Evolutionary conservation across 2,329 filamentous ascomycete genomes (phyloP).

Genomic region (Venturia oleaginea): DNA sequence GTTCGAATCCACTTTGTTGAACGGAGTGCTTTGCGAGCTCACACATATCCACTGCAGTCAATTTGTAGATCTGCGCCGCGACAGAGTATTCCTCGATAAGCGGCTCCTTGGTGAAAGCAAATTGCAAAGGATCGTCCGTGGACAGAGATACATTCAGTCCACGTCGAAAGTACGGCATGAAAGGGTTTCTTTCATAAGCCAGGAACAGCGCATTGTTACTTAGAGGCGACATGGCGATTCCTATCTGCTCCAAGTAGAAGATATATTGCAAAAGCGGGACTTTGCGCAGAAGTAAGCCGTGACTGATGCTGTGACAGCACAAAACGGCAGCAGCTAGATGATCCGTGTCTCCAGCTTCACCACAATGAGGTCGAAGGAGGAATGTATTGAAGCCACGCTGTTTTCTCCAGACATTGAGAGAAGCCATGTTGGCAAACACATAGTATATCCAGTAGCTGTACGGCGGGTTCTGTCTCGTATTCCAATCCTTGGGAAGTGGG

Average conservation of each 20-base stretch:
- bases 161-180: slow-evolving; percentile 88
- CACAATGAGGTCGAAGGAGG: slow-evolving; percentile 83
- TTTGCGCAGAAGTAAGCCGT: slow-evolving; percentile 85
- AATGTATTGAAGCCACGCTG: slow-evolving; percentile 94
- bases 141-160: slow-evolving; percentile 93
- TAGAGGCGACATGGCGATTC: slow-evolving; percentile 97
- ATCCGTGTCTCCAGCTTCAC: slow-evolving; percentile 93
- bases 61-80: slow-evolving; percentile 95
- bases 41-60: slow-evolving; percentile 96
- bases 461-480: slow-evolving; percentile 87
- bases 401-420: slow-evolving; percentile 84
- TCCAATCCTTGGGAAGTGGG: slow-evolving; percentile 80
- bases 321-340: slow-evolving; percentile 86
- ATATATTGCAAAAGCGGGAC: slow-evolving; percentile 92
- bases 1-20: slow-evolving; percentile 86
- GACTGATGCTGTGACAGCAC: slow-evolving; percentile 94
- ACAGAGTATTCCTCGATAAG: slow-evolving; percentile 97
- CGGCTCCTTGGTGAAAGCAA: slow-evolving; percentile 96
- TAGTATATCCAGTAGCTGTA: slow-evolving; percentile 99
- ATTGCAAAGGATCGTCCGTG: slow-evolving; percentile 93
- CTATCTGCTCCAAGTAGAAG: slow-evolving; percentile 96
- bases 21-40: slow-evolving; percentile 96
- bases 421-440: slow-evolving; percentile 86
- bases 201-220: slow-evolving; percentile 97
- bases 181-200: slow-evolving; percentile 94